Evolutionary conservation across 1,284 basidiomycete species (phyloP).

Genomic region (Microbotryum violaceum): DNA sequence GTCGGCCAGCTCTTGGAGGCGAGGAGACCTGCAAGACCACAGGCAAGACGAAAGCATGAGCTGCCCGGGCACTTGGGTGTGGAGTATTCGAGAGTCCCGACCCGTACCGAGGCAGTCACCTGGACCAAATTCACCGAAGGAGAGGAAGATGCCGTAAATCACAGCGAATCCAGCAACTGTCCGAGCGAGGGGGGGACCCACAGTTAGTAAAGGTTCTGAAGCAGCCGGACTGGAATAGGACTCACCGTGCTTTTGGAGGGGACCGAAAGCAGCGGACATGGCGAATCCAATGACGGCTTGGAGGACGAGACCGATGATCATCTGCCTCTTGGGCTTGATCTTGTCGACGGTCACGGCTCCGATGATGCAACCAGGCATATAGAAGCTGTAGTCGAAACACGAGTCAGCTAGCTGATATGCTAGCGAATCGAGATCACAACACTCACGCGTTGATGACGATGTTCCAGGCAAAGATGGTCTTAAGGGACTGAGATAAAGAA

Average conservation of each 20-base stretch:
- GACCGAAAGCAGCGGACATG: constrained; percentile 46
- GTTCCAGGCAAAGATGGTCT: constrained; percentile 64
- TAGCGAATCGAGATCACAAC: constrained; percentile 15
- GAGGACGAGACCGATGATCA: constrained; percentile 26
- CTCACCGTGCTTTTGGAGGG: constrained; percentile 45
- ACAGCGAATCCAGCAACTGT: constrained; percentile 49
- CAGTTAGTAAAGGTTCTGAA: too few relatives aligned
- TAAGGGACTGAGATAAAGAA: constrained; percentile 42
- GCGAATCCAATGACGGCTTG: constrained; percentile 65
- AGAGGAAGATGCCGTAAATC: constrained; percentile 79
- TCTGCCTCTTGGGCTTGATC: constrained; percentile 32
- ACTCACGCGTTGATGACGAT: constrained; percentile 57
- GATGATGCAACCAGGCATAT: constrained; percentile 56
- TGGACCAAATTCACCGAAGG: constrained; percentile 50
- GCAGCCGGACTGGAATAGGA: too few relatives aligned
- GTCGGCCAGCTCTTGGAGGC: constrained; percentile 73
- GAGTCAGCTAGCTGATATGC: not conserved
- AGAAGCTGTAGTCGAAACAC: constrained; percentile 45
- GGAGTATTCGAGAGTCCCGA: not conserved
- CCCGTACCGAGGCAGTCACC: constrained; percentile 63
- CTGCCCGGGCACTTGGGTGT: too few relatives aligned
- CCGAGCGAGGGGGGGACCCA: not conserved
- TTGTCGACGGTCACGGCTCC: constrained; percentile 64
- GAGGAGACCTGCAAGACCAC: constrained; percentile 45
- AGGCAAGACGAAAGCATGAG: too few relatives aligned